Percentiles rank a stretch among this genome's conserved stretches.
Evolutionary conservation across 2,329 filamentous ascomycete genomes (phyloP).

Genomic region (Cladosporium sp.): DNA sequence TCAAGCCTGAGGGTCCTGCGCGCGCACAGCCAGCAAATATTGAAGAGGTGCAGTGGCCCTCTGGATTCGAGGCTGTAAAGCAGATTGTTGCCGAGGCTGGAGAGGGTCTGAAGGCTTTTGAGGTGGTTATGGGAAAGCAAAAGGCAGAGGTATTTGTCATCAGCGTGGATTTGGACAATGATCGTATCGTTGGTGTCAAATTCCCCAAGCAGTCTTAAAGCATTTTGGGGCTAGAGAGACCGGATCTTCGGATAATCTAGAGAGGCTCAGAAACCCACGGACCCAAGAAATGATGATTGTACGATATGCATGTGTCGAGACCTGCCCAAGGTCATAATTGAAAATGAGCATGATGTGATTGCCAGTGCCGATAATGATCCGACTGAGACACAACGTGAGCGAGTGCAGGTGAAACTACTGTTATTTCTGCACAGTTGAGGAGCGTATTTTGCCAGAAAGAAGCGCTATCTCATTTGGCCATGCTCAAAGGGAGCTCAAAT

Average conservation of each 20-base stretch:
- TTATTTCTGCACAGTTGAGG: neutral
- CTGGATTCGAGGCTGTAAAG: slow-evolving; percentile 13
- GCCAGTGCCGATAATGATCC: neutral
- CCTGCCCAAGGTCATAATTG: neutral
- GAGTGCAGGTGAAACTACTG: neutral
- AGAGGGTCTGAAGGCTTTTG: slow-evolving; percentile 18
- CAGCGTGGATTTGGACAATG: slow-evolving; percentile 16
- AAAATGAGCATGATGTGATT: neutral
- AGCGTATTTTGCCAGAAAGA: neutral
- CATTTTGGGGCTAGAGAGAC: neutral
- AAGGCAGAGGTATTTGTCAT: slow-evolving; percentile 22
- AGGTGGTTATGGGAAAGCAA: slow-evolving; percentile 16
- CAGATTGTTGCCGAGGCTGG: slow-evolving; percentile 11
- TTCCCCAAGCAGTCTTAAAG: slow-evolving; percentile 7
- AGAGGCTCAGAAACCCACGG: neutral
- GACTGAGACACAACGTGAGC: neutral
- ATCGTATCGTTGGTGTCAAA: slow-evolving; percentile 19
- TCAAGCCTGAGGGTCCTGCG: slow-evolving; percentile 21
- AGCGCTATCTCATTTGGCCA: neutral
- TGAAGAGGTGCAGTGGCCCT: slow-evolving; percentile 15
- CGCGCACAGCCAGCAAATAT: slow-evolving; percentile 13
- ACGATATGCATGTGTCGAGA: neutral
- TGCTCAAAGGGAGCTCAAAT: neutral
- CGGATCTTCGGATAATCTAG: neutral
- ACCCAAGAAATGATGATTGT: neutral